These are phyloP conservation scores for Diutina pseudorugosa DNA, from an alignment of 1,139 yeast genomes.

Conservation along the genomic window DNA sequence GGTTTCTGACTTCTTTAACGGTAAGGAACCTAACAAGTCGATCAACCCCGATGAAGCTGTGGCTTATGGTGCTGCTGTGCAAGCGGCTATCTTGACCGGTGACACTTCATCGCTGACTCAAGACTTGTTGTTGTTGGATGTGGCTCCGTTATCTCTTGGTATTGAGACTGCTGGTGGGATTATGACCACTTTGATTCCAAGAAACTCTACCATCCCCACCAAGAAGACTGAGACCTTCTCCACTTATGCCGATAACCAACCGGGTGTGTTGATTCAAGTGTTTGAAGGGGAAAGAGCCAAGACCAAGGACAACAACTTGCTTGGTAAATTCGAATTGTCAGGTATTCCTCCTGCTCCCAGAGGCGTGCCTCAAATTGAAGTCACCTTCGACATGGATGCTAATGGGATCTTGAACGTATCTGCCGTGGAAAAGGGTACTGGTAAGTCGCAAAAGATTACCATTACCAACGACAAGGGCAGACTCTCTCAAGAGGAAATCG, in stretches of 20 bases:
- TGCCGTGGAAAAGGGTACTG: conserved; percentile 94
- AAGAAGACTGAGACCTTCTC: conserved; percentile 95
- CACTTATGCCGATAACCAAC: conserved; percentile 67
- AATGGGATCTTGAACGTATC: conserved; percentile 91
- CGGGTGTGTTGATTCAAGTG: conserved; percentile 91
- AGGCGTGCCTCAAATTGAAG: conserved; percentile 96
- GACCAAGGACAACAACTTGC: conserved; percentile 88
- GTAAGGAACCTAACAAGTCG: conserved; percentile 91
- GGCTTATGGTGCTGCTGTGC: conserved; percentile 50
- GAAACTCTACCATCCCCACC: conserved; percentile 96
- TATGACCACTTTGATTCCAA: conserved; percentile 92
- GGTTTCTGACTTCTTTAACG: conserved; percentile 76
- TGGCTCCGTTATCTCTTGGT: conserved; percentile 90
- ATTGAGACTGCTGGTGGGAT: conserved; percentile 97
- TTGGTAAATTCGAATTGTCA: conserved; percentile 90
- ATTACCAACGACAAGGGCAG: conserved; percentile 97
- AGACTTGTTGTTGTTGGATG: conserved; percentile 64
- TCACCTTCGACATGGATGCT: conserved; percentile 88
- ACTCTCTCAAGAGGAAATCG: conserved; percentile 83
- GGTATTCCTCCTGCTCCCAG: conserved; percentile 98
- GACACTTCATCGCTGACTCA: conserved; percentile 16
- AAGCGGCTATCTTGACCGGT: conserved; percentile 91
- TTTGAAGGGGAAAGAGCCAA: conserved; percentile 96
- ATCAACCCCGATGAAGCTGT: conserved; percentile 80
- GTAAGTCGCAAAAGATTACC: conserved; percentile 74